Evolutionary conservation across 352 stramenopile species (phyloP).

Genomic region (Globisporangium megalacanthum): DNA sequence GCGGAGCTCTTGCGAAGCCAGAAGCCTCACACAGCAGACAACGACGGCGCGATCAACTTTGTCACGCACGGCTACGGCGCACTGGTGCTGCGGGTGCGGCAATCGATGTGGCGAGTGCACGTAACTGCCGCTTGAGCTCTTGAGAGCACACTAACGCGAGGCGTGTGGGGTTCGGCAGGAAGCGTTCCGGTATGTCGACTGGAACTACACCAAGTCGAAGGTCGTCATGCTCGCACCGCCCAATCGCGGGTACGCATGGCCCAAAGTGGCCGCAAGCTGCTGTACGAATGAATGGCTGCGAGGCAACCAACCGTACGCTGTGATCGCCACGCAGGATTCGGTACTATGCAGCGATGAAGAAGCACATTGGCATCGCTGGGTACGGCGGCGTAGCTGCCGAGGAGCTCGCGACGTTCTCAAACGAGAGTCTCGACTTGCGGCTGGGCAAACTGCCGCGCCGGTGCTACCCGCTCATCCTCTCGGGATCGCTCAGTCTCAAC

Average conservation of each 20-base stretch:
- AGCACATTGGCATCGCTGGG: conserved; percentile 38
- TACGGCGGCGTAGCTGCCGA: conserved; percentile 55
- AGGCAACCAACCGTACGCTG: background rate
- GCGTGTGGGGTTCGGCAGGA: conserved; percentile 29
- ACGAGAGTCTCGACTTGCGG: conserved; percentile 37
- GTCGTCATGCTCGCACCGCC: conserved; percentile 69
- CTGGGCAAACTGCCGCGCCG: conserved; percentile 60
- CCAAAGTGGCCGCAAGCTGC: background rate
- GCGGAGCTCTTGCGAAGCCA: conserved; percentile 39
- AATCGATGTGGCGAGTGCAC: background rate
- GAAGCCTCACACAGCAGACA: conserved; percentile 57
- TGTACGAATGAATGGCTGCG: background rate
- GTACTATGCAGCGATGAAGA: conserved; percentile 60
- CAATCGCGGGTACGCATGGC: conserved; percentile 51
- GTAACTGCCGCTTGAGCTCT: background rate
- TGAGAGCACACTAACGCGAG: background rate
- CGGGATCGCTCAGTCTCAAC: conserved; percentile 63
- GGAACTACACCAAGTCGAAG: conserved; percentile 67
- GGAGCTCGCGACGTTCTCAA: conserved; percentile 39
- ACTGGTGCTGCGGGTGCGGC: conserved; percentile 48
- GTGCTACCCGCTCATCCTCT: conserved; percentile 56
- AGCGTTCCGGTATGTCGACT: conserved; percentile 64
- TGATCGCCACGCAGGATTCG: conserved; percentile 25
- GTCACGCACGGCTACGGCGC: conserved; percentile 71
- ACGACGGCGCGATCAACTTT: conserved; percentile 61